These are phyloP conservation scores for Crithidia brevicula DNA, from an alignment of 208 protist species.

Conservation along the genomic window DNA sequence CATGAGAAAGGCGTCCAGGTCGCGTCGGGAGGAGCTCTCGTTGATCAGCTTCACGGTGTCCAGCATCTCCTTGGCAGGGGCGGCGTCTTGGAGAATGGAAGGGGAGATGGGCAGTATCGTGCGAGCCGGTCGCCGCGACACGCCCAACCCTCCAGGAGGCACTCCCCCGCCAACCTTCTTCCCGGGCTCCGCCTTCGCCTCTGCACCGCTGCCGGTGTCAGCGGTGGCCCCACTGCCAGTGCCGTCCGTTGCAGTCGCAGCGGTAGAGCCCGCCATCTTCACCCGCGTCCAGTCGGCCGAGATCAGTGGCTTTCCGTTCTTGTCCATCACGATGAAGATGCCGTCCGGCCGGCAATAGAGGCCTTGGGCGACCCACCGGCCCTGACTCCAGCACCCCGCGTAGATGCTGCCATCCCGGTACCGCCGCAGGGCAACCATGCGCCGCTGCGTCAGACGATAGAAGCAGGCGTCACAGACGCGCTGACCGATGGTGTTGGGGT, in stretches of 20 bases:
- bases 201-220: not conserved
- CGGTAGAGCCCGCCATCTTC: not conserved
- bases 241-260: not conserved
- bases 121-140: slow-evolving; percentile 10
- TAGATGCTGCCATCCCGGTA: slow-evolving; percentile 80
- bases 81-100: slow-evolving; percentile 46
- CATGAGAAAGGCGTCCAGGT: slow-evolving; percentile 69
- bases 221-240: not conserved
- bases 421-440: slow-evolving; percentile 62
- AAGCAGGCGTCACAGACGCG: slow-evolving; percentile 84
- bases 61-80: slow-evolving; percentile 46
- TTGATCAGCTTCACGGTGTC: slow-evolving; percentile 37
- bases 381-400: slow-evolving; percentile 75
- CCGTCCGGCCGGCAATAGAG: slow-evolving; percentile 80
- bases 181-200: not conserved
- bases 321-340: slow-evolving; percentile 72
- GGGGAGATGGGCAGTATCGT: slow-evolving; percentile 25
- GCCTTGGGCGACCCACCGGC: slow-evolving; percentile 73
- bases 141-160: slow-evolving; percentile 15
- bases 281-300: not conserved
- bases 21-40: slow-evolving; percentile 50
- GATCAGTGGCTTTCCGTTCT: slow-evolving; percentile 50
- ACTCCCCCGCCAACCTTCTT: not conserved
- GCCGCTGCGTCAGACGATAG: slow-evolving; percentile 67
- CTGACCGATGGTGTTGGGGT: slow-evolving; percentile 23